Conservation (phyloP, 306 rosid genomes). For the Castanospermum australe region DNA sequence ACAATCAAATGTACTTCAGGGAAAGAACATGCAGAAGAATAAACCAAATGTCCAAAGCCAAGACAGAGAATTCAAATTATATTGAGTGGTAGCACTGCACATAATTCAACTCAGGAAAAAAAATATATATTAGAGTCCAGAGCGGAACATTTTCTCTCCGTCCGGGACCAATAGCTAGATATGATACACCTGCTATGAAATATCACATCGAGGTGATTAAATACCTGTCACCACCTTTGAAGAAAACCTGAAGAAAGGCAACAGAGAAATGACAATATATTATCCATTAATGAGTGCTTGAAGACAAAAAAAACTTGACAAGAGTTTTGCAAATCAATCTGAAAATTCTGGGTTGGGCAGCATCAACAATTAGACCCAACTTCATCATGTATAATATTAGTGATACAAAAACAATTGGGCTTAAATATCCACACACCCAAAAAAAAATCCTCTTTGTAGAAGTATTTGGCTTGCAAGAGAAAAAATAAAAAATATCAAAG, state of each 20-base stretch:
- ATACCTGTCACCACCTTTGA: not conserved
- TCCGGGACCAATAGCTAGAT: not conserved
- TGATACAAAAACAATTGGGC: not conserved
- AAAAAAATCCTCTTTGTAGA: not conserved
- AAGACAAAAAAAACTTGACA: not conserved
- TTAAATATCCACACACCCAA: not conserved
- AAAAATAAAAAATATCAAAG: not conserved
- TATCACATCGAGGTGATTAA: not conserved
- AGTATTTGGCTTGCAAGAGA: not conserved
- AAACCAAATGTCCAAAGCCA: not conserved
- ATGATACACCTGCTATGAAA: too few relatives aligned
- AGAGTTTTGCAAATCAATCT: not conserved
- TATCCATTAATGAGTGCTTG: not conserved
- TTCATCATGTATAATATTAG: not conserved
- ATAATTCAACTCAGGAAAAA: slow-evolving; percentile 1
- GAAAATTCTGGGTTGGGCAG: not conserved
- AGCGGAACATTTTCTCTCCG: not conserved
- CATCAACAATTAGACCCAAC: not conserved
- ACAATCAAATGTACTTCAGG: not conserved
- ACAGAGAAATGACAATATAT: not conserved
- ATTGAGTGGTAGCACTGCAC: not conserved
- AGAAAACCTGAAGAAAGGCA: slow-evolving; percentile 20
- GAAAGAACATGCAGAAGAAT: slow-evolving; percentile 2
- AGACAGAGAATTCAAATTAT: not conserved
- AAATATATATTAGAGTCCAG: not conserved